Percentiles rank a stretch among this genome's conserved stretches.
phyloP scores from a whole-genome alignment of 352 stramenopile genomes.

The Sclerospora graminicola region DNA sequence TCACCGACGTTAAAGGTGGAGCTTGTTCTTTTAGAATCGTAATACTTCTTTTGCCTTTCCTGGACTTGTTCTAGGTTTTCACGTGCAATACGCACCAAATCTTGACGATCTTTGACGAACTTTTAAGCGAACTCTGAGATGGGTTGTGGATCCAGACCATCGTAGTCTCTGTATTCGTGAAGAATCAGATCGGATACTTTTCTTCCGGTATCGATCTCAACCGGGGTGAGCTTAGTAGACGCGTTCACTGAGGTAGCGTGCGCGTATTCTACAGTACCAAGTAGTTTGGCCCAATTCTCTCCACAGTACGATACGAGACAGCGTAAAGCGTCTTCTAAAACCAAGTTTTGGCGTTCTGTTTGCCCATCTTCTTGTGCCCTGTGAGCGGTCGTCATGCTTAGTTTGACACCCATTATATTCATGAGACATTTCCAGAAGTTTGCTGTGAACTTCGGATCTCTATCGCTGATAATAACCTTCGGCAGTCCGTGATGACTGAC shows the following conservation, averaged over 20 bases:
- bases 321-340: conserved; percentile 8
- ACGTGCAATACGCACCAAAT: conserved; percentile 4
- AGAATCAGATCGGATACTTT: not conserved
- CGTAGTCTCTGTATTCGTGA: not conserved
- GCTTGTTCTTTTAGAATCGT: conserved; percentile 5
- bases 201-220: not conserved
- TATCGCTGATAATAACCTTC: not conserved
- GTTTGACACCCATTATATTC: not conserved
- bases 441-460: not conserved
- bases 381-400: not conserved
- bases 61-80: conserved; percentile 4
- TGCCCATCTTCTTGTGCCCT: not conserved
- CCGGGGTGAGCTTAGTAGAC: not conserved
- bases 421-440: not conserved
- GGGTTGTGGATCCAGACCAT: not conserved
- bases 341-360: conserved; percentile 6
- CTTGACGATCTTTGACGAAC: conserved; percentile 5
- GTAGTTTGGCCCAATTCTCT: not conserved
- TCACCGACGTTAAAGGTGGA: conserved; percentile 6
- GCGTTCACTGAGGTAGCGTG: not conserved
- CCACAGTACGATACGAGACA: conserved; percentile 7
- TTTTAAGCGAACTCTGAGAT: conserved; percentile 1
- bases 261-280: not conserved
- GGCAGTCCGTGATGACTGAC: not conserved
- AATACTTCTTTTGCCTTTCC: conserved; percentile 8